These are phyloP conservation scores for Theobroma cacao DNA, from an alignment of 345 rosid genomes.

Conservation along the genomic window DNA sequence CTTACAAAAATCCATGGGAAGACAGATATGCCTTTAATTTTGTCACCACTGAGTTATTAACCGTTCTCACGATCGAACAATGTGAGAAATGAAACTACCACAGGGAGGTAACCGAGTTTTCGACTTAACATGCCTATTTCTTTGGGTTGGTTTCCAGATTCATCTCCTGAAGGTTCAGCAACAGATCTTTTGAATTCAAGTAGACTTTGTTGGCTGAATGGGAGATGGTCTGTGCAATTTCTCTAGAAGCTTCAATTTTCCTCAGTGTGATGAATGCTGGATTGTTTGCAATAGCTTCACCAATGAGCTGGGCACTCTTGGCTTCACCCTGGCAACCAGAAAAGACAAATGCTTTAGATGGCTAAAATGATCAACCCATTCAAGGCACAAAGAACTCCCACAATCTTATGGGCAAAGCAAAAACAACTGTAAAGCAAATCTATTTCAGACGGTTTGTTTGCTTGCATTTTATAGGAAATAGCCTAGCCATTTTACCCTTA, in stretches of 20 bases:
- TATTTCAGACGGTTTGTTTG: not conserved
- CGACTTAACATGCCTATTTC: constrained; percentile 28
- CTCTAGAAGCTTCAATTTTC: constrained; percentile 93
- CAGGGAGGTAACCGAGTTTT: not conserved
- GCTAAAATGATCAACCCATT: not conserved
- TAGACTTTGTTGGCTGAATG: constrained; percentile 71
- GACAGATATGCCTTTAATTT: not conserved
- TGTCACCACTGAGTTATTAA: not conserved
- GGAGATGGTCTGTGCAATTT: constrained; percentile 78
- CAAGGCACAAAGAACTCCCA: not conserved
- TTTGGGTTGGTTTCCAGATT: constrained; percentile 40
- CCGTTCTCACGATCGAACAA: not conserved
- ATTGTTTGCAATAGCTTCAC: constrained; percentile 90
- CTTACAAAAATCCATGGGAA: not conserved
- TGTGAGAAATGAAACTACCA: not conserved
- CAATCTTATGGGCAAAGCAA: not conserved
- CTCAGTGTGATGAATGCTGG: constrained; percentile 89
- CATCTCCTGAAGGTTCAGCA: constrained; percentile 81
- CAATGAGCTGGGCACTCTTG: constrained; percentile 87
- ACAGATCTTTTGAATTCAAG: constrained; percentile 67
- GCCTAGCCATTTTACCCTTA: too few species aligned
- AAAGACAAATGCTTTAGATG: not conserved
- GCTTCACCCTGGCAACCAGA: constrained; percentile 74
- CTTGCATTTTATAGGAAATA: not conserved
- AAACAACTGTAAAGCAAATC: not conserved